Percentiles rank a stretch among this genome's conserved stretches.
phyloP scores from a whole-genome alignment of 2,329 filamentous ascomycete species.

The Amphichorda felina region DNA sequence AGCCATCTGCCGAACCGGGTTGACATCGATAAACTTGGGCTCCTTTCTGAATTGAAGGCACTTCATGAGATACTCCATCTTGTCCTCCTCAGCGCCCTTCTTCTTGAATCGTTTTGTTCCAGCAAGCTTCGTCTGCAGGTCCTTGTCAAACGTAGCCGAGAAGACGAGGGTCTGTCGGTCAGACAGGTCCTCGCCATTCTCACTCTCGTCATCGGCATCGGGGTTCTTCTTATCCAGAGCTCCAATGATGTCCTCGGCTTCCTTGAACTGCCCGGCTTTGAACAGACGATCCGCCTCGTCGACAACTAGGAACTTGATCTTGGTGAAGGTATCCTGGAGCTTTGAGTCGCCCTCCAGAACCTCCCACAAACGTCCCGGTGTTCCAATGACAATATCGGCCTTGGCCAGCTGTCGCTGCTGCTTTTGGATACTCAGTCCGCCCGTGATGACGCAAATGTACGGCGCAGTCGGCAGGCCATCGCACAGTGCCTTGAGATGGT shows the following conservation, averaged over 20 bases:
- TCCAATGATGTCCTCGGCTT: slow-evolving; percentile 77
- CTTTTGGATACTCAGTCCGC: slow-evolving; percentile 88
- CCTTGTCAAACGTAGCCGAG: slow-evolving; percentile 90
- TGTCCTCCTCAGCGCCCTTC: slow-evolving; percentile 53
- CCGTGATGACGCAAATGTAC: slow-evolving; percentile 79
- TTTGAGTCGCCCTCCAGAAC: slow-evolving; percentile 67
- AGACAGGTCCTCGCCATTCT: slow-evolving; percentile 33
- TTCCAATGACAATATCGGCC: slow-evolving; percentile 88
- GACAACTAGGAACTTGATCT: slow-evolving; percentile 72
- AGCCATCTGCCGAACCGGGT: slow-evolving; percentile 83
- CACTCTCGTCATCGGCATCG: slow-evolving; percentile 36
- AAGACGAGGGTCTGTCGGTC: slow-evolving; percentile 84
- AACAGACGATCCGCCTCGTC: slow-evolving; percentile 91
- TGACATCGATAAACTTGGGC: slow-evolving; percentile 86
- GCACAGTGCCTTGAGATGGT: slow-evolving; percentile 70
- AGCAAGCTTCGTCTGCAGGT: slow-evolving; percentile 79
- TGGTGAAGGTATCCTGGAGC: slow-evolving; percentile 57
- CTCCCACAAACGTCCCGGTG: slow-evolving; percentile 90
- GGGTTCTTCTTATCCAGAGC: slow-evolving; percentile 65
- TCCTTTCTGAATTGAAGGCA: slow-evolving; percentile 79
- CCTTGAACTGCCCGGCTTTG: slow-evolving; percentile 90
- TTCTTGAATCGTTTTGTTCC: slow-evolving; percentile 38
- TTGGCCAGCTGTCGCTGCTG: slow-evolving; percentile 74
- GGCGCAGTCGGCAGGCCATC: slow-evolving; percentile 43
- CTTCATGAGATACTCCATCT: slow-evolving; percentile 85